Conservation (phyloP, 805 yeast genomes). For the Saccharomycopsis schoenii region DNA sequence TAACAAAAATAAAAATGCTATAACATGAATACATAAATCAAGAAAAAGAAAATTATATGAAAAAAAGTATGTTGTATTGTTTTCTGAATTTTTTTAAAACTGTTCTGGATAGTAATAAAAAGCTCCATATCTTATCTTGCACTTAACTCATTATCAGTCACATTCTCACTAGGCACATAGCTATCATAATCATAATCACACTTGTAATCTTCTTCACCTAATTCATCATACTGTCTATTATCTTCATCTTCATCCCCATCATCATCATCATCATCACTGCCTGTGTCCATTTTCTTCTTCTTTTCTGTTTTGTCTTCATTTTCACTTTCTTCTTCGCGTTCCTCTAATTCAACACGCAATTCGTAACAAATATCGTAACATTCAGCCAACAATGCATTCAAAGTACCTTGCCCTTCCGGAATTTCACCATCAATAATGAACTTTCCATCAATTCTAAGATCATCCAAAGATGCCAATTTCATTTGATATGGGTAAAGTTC, state of each 20-base stretch:
- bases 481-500: conserved; percentile 94
- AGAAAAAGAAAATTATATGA: no score
- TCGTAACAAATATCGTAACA: conserved; percentile 93
- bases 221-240: conserved; percentile 17
- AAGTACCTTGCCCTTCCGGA: conserved; percentile 98
- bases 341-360: conserved; percentile 75
- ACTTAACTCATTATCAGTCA: conserved; percentile 16
- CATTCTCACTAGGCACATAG: conserved; percentile 19
- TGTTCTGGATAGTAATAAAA: not conserved
- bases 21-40: no score
- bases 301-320: not conserved
- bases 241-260: conserved; percentile 12
- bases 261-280: conserved; percentile 17
- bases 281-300: not conserved
- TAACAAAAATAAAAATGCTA: no score
- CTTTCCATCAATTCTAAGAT: conserved; percentile 81
- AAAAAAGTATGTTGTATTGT: no score
- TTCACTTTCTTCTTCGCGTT: conserved; percentile 22
- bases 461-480: conserved; percentile 85
- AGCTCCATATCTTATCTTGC: not conserved
- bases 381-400: conserved; percentile 82
- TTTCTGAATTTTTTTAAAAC: not conserved
- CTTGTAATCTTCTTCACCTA: conserved; percentile 18
- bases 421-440: conserved; percentile 79
- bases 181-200: conserved; percentile 18